phyloP scores from a whole-genome alignment of 768 basidiomycete genomes.

The Ramaria sp. region DNA sequence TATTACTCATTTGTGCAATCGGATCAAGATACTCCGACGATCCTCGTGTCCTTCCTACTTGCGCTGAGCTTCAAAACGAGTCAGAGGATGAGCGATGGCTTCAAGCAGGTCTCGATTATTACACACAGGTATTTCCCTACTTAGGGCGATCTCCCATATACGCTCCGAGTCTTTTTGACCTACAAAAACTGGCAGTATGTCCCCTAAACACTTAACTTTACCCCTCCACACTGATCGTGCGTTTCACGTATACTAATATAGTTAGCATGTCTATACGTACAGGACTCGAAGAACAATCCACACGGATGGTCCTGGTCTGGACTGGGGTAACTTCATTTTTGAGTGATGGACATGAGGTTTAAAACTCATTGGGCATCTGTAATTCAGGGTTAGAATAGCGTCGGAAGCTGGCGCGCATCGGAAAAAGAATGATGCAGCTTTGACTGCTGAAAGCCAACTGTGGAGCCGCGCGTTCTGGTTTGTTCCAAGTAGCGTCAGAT shows the following conservation, averaged over 20 bases:
- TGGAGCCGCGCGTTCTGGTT: conserved; percentile 49
- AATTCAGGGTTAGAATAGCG: conserved; percentile 50
- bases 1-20: too few relatives aligned
- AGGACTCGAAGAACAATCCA: conserved; percentile 48
- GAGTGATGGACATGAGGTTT: too few relatives aligned
- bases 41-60: conserved; percentile 35
- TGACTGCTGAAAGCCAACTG: conserved; percentile 48
- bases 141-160: conserved; percentile 46
- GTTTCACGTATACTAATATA: background rate
- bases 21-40: conserved; percentile 35
- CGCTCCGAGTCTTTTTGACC: conserved; percentile 51
- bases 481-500: conserved; percentile 10
- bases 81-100: conserved; percentile 46
- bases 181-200: conserved; percentile 54
- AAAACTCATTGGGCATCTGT: too few relatives aligned
- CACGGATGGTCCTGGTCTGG: conserved; percentile 57
- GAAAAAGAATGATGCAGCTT: conserved; percentile 23
- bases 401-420: conserved; percentile 70
- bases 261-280: conserved; percentile 35
- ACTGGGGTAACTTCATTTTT: background rate
- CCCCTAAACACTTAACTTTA: conserved; percentile 11
- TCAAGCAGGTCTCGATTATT: conserved; percentile 23
- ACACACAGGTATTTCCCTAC: conserved; percentile 28
- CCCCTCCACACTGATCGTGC: too few relatives aligned
- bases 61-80: conserved; percentile 30